Evolutionary conservation across 2,329 filamentous ascomycete species (phyloP).

Genomic region (Remersonia thermophila): DNA sequence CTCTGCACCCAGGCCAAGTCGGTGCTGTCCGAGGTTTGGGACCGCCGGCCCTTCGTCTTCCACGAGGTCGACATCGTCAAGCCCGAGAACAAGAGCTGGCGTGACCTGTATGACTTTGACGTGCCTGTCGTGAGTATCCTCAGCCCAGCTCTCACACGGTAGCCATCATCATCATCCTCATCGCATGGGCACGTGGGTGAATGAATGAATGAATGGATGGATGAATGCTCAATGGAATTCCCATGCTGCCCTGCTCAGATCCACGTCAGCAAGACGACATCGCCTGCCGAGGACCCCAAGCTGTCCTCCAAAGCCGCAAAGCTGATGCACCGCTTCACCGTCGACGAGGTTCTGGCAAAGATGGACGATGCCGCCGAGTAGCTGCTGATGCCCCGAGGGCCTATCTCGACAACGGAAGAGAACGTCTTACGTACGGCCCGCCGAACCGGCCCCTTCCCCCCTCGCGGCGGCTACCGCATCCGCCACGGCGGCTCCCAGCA

Average conservation of each 20-base stretch:
- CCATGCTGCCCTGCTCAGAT: constrained; percentile 29
- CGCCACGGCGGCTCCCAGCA: constrained; percentile 34
- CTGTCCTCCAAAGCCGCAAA: constrained; percentile 51
- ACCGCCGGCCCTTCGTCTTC: constrained; percentile 54
- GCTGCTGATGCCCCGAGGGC: constrained; percentile 4
- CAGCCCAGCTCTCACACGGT: no score
- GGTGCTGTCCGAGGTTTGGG: constrained; percentile 56
- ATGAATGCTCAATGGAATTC: not conserved
- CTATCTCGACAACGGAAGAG: not conserved
- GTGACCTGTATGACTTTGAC: constrained; percentile 66
- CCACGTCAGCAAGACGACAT: constrained; percentile 46
- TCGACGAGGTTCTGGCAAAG: constrained; percentile 50
- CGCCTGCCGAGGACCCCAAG: constrained; percentile 38
- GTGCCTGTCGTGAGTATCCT: constrained; percentile 55
- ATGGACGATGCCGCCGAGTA: constrained; percentile 49
- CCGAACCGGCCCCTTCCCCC: no score
- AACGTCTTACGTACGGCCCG: no score
- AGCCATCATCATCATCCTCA: no score
- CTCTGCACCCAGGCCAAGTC: constrained; percentile 57
- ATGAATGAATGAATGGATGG: no score
- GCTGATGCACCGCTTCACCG: constrained; percentile 66
- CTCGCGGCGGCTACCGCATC: constrained; percentile 35
- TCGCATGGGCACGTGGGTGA: no score
- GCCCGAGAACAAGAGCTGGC: constrained; percentile 51
- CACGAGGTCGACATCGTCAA: constrained; percentile 58